Evolutionary conservation across 441 rosid species (phyloP).

Genomic region (Erodium texanum): DNA sequence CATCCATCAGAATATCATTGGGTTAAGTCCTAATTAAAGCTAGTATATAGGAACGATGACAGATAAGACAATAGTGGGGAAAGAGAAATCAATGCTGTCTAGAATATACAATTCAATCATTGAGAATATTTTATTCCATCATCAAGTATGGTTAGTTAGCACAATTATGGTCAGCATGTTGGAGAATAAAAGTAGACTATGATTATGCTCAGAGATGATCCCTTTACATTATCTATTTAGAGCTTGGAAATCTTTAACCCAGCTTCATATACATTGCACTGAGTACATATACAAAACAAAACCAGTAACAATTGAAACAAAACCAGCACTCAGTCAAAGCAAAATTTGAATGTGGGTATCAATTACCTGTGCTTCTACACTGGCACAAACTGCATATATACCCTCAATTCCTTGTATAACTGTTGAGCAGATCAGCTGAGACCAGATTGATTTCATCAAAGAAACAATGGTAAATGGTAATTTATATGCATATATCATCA

Average conservation of each 20-base stretch:
- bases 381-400: constrained; percentile 91
- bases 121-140: background rate
- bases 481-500: constrained; percentile 68
- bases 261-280: constrained; percentile 89
- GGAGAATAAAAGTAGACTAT: too few species aligned
- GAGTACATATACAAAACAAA: constrained; percentile 48
- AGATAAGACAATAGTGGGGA: too few species aligned
- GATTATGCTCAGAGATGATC: too few species aligned
- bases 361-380: constrained; percentile 79
- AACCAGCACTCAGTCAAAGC: too few species aligned
- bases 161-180: too few species aligned
- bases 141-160: too few species aligned
- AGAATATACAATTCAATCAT: background rate
- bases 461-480: constrained; percentile 90
- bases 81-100: too few species aligned
- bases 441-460: constrained; percentile 73
- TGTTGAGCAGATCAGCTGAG: constrained; percentile 78
- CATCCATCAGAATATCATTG: too few species aligned
- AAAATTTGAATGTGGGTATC: too few species aligned
- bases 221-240: constrained; percentile 51
- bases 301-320: too few species aligned
- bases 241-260: constrained; percentile 79
- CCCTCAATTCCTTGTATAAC: constrained; percentile 84
- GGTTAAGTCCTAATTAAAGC: too few species aligned
- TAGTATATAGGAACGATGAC: too few species aligned